Evolutionary conservation across 2,329 filamentous ascomycete genomes (phyloP), one percentile per base, ranked within the genome.

Genomic region (Alternaria panax): DNA sequence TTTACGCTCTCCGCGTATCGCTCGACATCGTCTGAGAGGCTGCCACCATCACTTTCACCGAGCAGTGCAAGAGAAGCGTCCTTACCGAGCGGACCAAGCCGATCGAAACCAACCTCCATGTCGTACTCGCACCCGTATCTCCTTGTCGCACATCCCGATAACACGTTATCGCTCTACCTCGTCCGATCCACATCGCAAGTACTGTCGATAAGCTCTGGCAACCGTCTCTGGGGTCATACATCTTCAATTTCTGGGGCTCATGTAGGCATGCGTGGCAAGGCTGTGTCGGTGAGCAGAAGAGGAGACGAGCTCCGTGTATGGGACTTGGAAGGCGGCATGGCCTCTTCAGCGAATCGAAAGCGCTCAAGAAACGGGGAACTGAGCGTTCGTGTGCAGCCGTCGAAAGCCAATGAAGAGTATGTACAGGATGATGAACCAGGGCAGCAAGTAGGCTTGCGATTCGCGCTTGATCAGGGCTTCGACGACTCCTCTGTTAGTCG

Each of bases 181-280:
- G 92, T 94, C 67, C 92, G 87, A 4, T 94, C 92, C 0, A 92
- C 86, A 4, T 80, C 86, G 1, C 84, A 86, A 0, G 73, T 77
- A 1, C 82, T 97, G 2, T 86, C 85, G 1, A 88, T 97, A 55
- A 90, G 90, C 36, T 80, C 87, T 0, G 92, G 91, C 1, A 89
- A 88, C 64, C 86, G 92, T 27, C 85, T 97, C 6, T 97, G 92
- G 91, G 93, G 93, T 7, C 93, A 97, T 73, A 97, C 93, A 0
- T 96, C 93, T 2, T 92, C 91, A 3, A 92, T 97, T 32, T 92
- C 91, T 48, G 90, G 92, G 30, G 92, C 92, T 7, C 90, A 96
- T 70, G 92, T 97, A 54, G 93, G 91, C 18, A 87, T 90, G 43
- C 87, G 91, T 36, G 93, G 93, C 18, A 96, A 93, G 77, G 93